Percentiles rank a stretch among this genome's conserved stretches.
Evolutionary conservation across 441 rosid species (phyloP).

Genomic region (Brassica hybrid): DNA sequence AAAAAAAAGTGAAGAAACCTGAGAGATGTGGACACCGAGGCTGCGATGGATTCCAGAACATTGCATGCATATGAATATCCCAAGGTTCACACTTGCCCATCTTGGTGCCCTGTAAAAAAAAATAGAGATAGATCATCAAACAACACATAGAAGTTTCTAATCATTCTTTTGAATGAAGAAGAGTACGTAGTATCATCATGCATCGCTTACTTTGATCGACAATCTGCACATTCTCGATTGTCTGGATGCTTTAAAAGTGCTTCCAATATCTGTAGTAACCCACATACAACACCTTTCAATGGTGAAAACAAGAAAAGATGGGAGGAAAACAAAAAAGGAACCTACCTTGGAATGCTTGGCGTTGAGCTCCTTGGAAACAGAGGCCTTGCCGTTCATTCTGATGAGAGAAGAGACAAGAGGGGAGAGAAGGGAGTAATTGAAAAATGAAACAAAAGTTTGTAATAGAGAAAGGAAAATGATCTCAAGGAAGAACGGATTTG

Average conservation of each 20-base stretch:
- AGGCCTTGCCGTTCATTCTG: conserved; percentile 71
- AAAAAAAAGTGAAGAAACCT: conserved; percentile 49
- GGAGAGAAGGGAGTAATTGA: neutral
- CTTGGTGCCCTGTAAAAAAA: conserved; percentile 63
- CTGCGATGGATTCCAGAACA: conserved; percentile 89
- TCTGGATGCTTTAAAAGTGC: conserved; percentile 70
- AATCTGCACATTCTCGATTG: conserved; percentile 41
- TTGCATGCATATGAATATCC: conserved; percentile 87
- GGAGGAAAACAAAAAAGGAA: conserved; percentile 22
- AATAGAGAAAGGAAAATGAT: conserved; percentile 24
- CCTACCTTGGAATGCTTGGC: conserved; percentile 71
- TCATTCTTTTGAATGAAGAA: too few species aligned
- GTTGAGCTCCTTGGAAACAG: conserved; percentile 76
- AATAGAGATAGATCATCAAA: too few species aligned
- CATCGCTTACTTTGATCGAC: too few species aligned
- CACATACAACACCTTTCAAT: conserved; percentile 12
- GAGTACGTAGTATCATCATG: too few species aligned
- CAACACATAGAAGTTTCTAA: too few species aligned
- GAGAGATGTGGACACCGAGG: conserved; percentile 87
- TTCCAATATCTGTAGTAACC: conserved; percentile 62
- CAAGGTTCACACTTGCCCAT: conserved; percentile 96
- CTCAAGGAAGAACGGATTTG: conserved; percentile 46
- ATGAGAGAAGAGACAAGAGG: too few species aligned
- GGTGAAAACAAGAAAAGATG: neutral
- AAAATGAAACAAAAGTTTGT: conserved; percentile 20